Conservation (phyloP, 2,329 filamentous ascomycete genomes). For the Didymella arachidicola region DNA sequence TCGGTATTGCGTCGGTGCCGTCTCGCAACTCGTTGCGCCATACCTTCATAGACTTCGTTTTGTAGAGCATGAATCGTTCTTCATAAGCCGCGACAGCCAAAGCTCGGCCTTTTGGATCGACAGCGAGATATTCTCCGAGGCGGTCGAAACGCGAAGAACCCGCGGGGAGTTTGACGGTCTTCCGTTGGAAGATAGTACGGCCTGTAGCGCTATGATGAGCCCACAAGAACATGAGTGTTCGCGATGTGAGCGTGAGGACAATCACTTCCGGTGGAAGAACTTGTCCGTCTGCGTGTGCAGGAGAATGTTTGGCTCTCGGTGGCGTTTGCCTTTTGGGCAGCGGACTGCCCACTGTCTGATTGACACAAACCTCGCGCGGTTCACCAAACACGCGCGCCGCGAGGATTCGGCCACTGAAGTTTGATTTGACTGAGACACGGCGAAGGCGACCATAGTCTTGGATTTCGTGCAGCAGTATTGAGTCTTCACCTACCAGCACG, state of each 20-base stretch:
- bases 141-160: conserved; percentile 62
- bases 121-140: conserved; percentile 72
- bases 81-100: conserved; percentile 75
- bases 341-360: conserved; percentile 30
- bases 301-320: conserved; percentile 26
- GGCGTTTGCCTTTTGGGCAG: conserved; percentile 25
- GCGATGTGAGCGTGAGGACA: conserved; percentile 76
- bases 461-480: conserved; percentile 81
- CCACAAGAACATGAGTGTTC: conserved; percentile 80
- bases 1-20: conserved; percentile 62
- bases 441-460: conserved; percentile 72
- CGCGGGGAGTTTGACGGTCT: conserved; percentile 66
- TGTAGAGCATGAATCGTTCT: conserved; percentile 74
- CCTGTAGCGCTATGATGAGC: conserved; percentile 59
- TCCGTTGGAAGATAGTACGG: conserved; percentile 67
- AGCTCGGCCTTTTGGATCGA: conserved; percentile 74
- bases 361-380: conserved; percentile 32
- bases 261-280: conserved; percentile 76
- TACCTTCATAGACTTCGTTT: conserved; percentile 65
- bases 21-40: conserved; percentile 57
- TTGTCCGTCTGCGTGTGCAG: conserved; percentile 31
- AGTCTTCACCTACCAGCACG: conserved; percentile 83
- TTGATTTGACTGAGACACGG: conserved; percentile 76
- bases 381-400: conserved; percentile 78
- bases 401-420: conserved; percentile 81